These are phyloP conservation scores for Heritiera fomes DNA, from an alignment of 345 rosid genomes.

Conservation along the genomic window DNA sequence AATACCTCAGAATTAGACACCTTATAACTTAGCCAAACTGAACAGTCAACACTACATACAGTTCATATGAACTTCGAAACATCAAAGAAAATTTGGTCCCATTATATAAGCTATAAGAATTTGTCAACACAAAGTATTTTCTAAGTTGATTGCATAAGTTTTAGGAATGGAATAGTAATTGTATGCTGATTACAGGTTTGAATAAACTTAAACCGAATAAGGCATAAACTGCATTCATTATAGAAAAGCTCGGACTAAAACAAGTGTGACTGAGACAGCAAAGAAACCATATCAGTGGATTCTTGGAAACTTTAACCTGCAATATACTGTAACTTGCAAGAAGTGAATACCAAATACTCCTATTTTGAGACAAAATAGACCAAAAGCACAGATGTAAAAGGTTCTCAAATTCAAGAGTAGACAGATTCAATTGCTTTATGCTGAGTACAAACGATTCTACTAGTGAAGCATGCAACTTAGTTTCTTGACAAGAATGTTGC, in stretches of 20 bases:
- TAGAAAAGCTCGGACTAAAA: not conserved
- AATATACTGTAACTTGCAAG: not conserved
- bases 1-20: not conserved
- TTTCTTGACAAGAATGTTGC: not conserved
- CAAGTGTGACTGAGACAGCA: not conserved
- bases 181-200: not conserved
- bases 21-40: not conserved
- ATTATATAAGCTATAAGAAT: not conserved
- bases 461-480: not conserved
- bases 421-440: not conserved
- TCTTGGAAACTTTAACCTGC: not conserved
- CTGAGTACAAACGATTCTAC: not conserved
- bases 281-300: not conserved
- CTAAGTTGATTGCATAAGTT: not conserved
- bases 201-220: not conserved
- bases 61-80: not conserved
- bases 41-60: not conserved
- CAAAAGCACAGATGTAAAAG: not conserved
- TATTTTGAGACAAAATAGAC: not conserved
- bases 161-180: not conserved
- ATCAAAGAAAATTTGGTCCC: not conserved
- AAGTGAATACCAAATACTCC: not conserved
- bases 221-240: not conserved
- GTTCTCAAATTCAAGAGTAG: conserved; percentile 3
- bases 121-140: not conserved